These are phyloP conservation scores for Physaria fendleri DNA, from an alignment of 345 rosid genomes.

Conservation along the genomic window DNA sequence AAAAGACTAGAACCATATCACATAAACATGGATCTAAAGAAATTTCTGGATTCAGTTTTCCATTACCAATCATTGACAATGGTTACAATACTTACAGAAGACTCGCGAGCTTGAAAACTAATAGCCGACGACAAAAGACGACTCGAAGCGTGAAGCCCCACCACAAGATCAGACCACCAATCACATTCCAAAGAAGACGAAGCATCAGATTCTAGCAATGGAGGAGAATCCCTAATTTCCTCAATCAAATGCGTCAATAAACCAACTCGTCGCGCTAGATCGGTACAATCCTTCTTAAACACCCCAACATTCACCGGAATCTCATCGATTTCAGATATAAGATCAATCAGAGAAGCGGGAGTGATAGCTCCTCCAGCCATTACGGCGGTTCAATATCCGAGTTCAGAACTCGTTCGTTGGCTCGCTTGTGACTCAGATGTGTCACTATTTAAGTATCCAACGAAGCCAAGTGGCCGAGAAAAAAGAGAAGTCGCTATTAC, in stretches of 20 bases:
- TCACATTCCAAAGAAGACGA: slow-evolving; percentile 24
- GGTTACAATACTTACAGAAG: slow-evolving; percentile 46
- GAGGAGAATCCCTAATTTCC: slow-evolving; percentile 50
- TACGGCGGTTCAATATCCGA: background rate
- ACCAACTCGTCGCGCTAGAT: slow-evolving; percentile 72
- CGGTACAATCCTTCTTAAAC: slow-evolving; percentile 67
- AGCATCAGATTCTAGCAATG: slow-evolving; percentile 13
- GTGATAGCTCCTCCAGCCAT: slow-evolving; percentile 21
- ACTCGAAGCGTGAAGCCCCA: slow-evolving; percentile 52
- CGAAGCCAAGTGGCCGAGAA: slow-evolving; percentile 21
- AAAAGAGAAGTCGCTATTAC: background rate
- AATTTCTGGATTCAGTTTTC: background rate
- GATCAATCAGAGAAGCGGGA: slow-evolving; percentile 9
- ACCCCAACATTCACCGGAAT: slow-evolving; percentile 7
- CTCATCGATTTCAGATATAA: slow-evolving; percentile 25
- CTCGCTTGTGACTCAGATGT: slow-evolving; percentile 7
- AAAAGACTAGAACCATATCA: background rate
- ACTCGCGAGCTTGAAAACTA: slow-evolving; percentile 31
- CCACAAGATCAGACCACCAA: slow-evolving; percentile 66
- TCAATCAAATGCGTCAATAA: slow-evolving; percentile 71
- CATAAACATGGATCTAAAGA: background rate
- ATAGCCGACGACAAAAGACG: slow-evolving; percentile 45
- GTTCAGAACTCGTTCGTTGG: background rate
- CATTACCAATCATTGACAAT: background rate
- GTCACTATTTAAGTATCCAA: slow-evolving; percentile 14